Evolutionary conservation across 2,329 filamentous ascomycete species (phyloP).

Genomic region (Metarhizium brunneum): DNA sequence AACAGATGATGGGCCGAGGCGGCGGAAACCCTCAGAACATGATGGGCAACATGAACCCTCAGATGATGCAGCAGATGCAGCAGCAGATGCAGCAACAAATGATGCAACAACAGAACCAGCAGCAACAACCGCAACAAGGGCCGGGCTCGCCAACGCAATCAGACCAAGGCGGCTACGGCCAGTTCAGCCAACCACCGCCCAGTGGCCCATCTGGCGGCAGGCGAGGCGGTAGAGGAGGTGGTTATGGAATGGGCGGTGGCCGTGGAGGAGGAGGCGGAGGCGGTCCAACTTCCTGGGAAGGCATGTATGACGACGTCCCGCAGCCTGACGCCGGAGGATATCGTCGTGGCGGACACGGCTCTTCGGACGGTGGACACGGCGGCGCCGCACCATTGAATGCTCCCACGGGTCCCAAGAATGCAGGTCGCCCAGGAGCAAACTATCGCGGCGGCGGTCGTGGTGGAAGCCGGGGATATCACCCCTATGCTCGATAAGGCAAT

Average conservation of each 20-base stretch:
- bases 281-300: conserved; percentile 84
- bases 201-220: conserved; percentile 15
- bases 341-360: conserved; percentile 29
- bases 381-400: conserved; percentile 45
- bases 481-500: conserved; percentile 46
- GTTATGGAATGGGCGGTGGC: conserved; percentile 20
- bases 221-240: conserved; percentile 12
- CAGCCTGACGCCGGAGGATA: conserved; percentile 56
- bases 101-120: conserved; percentile 19
- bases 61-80: conserved; percentile 53
- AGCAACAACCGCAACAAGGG: conserved; percentile 8
- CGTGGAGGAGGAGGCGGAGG: conserved; percentile 37
- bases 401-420: conserved; percentile 93
- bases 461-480: conserved; percentile 67
- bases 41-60: conserved; percentile 35
- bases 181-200: conserved; percentile 40
- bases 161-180: conserved; percentile 21
- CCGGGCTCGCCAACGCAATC: neutral
- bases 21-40: conserved; percentile 25
- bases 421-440: conserved; percentile 81
- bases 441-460: conserved; percentile 85
- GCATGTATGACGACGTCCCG: conserved; percentile 95
- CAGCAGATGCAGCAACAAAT: conserved; percentile 33
- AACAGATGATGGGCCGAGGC: conserved; percentile 40
- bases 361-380: conserved; percentile 31